Evolutionary conservation across 192 early-diverging fungal genomes (phyloP).

Genomic region (Backusella tarrabulga): DNA sequence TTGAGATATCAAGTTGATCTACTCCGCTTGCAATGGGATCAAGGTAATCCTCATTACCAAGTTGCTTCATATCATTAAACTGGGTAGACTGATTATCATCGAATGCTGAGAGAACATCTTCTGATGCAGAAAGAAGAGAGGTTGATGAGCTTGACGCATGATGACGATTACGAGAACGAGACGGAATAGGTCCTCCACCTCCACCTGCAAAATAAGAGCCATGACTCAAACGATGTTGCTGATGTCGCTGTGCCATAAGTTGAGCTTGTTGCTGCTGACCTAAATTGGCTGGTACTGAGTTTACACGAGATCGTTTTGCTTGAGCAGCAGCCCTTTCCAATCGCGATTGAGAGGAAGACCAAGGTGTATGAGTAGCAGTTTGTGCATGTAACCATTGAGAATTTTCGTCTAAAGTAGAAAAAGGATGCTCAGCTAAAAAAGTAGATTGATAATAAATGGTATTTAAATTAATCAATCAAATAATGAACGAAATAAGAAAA

Average conservation of each 20-base stretch:
- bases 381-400: not conserved
- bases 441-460: not conserved
- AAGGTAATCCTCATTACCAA: not conserved
- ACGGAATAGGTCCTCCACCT: not conserved
- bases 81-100: not conserved
- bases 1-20: slow-evolving; percentile 22
- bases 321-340: slow-evolving; percentile 10
- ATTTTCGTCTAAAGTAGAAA: not conserved
- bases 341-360: slow-evolving; percentile 18
- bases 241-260: slow-evolving; percentile 14
- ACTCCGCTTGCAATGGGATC: slow-evolving; percentile 21
- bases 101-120: not conserved
- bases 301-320: slow-evolving; percentile 23
- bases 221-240: slow-evolving; percentile 18
- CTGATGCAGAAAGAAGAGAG: not conserved
- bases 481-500: not conserved
- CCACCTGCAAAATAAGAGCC: slow-evolving; percentile 2
- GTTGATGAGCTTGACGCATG: not conserved
- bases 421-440: not conserved
- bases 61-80: not conserved
- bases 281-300: slow-evolving; percentile 28
- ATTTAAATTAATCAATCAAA: not conserved
- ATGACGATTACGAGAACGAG: not conserved
- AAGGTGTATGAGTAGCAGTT: slow-evolving; percentile 6
- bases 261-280: slow-evolving; percentile 23